phyloP scores from a whole-genome alignment of 768 basidiomycete genomes.

The Mycena alexandri region DNA sequence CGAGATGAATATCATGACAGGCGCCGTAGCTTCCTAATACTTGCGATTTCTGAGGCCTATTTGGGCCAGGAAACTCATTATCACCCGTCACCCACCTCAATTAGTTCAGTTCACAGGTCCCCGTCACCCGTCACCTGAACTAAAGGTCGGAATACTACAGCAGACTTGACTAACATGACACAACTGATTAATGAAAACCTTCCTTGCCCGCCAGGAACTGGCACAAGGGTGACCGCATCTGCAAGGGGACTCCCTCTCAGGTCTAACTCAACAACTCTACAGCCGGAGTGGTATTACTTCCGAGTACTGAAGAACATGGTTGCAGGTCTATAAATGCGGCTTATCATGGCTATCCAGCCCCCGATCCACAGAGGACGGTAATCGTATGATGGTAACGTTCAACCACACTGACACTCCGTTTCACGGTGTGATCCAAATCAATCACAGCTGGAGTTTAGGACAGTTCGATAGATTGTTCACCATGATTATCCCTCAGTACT shows the following conservation, averaged over 20 bases:
- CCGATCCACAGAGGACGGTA: neutral
- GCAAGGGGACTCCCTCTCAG: neutral
- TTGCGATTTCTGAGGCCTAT: no score
- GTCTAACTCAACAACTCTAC: neutral
- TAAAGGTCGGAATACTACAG: no score
- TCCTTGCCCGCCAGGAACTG: neutral
- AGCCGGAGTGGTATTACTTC: neutral
- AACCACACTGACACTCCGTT: neutral
- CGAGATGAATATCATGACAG: neutral
- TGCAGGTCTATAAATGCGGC: neutral
- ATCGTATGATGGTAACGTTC: constrained; percentile 1
- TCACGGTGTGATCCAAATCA: neutral
- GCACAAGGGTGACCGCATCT: neutral
- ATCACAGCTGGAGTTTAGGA: neutral
- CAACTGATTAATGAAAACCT: constrained; percentile 1
- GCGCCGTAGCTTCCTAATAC: neutral
- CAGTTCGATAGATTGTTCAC: neutral
- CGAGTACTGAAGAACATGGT: neutral
- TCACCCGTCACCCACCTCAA: no score
- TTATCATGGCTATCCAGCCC: neutral
- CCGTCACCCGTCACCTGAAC: no score
- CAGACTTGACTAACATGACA: neutral
- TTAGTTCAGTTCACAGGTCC: no score
- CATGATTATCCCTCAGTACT: constrained; percentile 1
- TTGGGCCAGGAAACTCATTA: no score